Percentiles rank a stretch among this genome's conserved stretches.
These are phyloP conservation scores for Alternaria dauci DNA, from an alignment of 2,329 filamentous ascomycete genomes.

Conservation along the genomic window DNA sequence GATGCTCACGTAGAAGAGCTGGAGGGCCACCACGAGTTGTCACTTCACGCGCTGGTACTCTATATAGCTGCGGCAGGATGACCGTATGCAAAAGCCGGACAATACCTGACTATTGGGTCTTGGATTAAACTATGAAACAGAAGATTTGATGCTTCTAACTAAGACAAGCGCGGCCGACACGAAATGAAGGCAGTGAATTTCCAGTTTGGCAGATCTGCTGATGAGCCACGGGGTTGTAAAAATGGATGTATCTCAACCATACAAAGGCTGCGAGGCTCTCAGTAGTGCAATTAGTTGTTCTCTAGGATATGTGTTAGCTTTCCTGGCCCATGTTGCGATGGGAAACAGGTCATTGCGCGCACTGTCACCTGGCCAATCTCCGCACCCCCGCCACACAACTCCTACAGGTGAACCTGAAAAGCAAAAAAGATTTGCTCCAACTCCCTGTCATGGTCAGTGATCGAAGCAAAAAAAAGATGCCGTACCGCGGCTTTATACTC, in stretches of 20 bases:
- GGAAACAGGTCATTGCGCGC: neutral
- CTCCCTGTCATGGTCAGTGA: neutral
- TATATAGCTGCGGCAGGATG: neutral
- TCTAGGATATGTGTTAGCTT: neutral
- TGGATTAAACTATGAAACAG: neutral
- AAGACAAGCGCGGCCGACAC: neutral
- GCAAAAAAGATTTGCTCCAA: neutral
- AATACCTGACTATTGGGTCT: too few species aligned
- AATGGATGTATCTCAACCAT: neutral
- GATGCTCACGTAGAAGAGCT: neutral
- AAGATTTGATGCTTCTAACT: neutral
- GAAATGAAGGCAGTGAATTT: neutral
- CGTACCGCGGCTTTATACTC: neutral
- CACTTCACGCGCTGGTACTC: neutral
- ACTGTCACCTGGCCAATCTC: conserved; percentile 3
- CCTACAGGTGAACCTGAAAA: neutral
- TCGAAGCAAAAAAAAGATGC: conserved; percentile 6
- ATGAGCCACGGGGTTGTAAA: neutral
- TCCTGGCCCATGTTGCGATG: neutral
- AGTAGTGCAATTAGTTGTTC: neutral
- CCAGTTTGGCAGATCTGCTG: neutral
- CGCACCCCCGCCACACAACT: neutral
- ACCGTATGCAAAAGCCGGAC: neutral
- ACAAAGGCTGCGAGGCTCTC: fast-evolving
- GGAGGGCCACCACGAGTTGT: neutral